Evolutionary conservation across 495 filamentous ascomycete species (phyloP).

Genomic region (Podospora comata): DNA sequence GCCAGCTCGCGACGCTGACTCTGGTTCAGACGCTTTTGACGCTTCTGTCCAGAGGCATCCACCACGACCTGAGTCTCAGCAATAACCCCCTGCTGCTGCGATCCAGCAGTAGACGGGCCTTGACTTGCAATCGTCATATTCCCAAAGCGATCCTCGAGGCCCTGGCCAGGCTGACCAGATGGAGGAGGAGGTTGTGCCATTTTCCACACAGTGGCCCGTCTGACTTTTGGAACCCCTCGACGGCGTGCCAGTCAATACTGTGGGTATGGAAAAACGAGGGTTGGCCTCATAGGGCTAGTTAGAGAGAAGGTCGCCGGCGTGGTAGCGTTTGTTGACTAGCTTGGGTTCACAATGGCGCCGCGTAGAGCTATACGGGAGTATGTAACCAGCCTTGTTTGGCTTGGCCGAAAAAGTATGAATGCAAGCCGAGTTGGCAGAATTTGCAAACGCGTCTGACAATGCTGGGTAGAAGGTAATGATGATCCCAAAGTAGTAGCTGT

Average conservation of each 20-base stretch:
- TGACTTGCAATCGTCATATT: neutral
- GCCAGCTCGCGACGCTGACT: conserved; percentile 55
- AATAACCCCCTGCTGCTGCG: neutral
- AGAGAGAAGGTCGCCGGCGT: neutral
- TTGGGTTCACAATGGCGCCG: no score
- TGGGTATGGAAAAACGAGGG: neutral
- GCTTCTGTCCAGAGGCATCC: conserved; percentile 9
- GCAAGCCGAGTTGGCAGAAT: neutral
- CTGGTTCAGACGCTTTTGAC: conserved; percentile 52
- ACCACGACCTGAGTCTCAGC: neutral
- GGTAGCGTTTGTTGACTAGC: neutral
- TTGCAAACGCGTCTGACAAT: neutral
- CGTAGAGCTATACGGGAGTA: no score
- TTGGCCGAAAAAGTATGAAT: neutral
- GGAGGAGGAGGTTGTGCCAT: neutral
- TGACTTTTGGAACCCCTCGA: neutral
- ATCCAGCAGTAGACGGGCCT: neutral
- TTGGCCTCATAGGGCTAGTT: neutral
- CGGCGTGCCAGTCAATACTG: neutral
- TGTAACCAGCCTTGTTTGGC: no score
- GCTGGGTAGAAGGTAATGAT: neutral
- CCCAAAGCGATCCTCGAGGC: neutral
- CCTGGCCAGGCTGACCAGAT: neutral
- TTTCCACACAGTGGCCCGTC: neutral
- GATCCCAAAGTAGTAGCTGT: neutral